These are phyloP conservation scores for Volvariella volvacea DNA, from an alignment of 1,284 basidiomycete species.

Conservation along the genomic window DNA sequence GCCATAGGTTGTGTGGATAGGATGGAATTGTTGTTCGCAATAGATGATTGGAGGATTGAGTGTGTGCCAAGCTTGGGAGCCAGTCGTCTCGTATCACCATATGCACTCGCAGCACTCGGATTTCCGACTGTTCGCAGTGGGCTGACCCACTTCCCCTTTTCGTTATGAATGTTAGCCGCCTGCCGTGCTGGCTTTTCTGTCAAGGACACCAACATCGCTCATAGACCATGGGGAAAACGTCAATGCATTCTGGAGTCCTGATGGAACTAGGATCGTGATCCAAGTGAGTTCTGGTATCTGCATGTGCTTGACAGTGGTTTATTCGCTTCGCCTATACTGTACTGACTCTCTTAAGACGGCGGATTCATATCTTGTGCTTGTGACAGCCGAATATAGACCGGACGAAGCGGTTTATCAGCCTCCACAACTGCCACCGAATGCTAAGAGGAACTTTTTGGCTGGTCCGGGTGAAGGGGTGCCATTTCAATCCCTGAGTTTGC, in stretches of 20 bases:
- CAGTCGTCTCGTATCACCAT: no score
- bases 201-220: conserved; percentile 72
- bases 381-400: conserved; percentile 58
- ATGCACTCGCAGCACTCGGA: no score
- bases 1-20: no score
- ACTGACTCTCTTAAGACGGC: conserved; percentile 45
- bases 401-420: conserved; percentile 51
- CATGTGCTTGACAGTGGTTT: no score
- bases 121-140: no score
- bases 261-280: conserved; percentile 71
- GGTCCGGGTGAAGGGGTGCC: conserved; percentile 76
- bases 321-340: no score
- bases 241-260: conserved; percentile 72
- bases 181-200: conserved; percentile 67
- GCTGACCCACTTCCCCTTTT: no score
- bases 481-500: conserved; percentile 56
- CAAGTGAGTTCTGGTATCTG: conserved; percentile 42
- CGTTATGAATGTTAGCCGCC: conserved; percentile 55
- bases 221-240: conserved; percentile 75
- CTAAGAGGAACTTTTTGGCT: conserved; percentile 61
- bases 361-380: conserved; percentile 71
- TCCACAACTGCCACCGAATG: conserved; percentile 43
- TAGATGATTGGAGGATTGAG: no score
- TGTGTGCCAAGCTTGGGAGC: no score
- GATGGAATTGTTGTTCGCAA: no score